Conservation (phyloP, 2,329 filamentous ascomycete genomes). For the Trichoderma polysporum region DNA sequence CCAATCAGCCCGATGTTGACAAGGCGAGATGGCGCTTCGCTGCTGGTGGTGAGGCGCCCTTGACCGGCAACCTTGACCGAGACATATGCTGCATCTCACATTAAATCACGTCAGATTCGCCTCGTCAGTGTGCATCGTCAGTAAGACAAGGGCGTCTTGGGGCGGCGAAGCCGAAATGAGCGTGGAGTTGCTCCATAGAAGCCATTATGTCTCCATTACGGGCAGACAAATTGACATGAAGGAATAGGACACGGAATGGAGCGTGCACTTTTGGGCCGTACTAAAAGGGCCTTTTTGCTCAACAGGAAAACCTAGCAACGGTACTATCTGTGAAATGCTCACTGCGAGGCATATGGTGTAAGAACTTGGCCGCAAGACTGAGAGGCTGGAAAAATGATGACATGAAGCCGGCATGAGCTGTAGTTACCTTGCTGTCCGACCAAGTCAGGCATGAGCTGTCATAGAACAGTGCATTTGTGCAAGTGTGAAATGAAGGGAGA, state of each 20-base stretch:
- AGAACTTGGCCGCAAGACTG: constrained; percentile 6
- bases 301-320: neutral
- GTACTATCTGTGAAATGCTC: neutral
- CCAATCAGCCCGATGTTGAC: constrained; percentile 6
- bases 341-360: constrained; percentile 3
- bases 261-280: neutral
- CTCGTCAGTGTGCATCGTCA: constrained; percentile 5
- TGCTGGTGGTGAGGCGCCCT: neutral
- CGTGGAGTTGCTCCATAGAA: constrained; percentile 18
- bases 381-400: neutral
- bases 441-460: neutral
- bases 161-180: constrained; percentile 20
- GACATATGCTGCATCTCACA: neutral
- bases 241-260: neutral
- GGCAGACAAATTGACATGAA: neutral
- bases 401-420: neutral
- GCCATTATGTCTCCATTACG: neutral
- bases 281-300: neutral
- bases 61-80: constrained; percentile 9
- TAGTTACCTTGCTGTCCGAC: neutral
- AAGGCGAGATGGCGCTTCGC: neutral
- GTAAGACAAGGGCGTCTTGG: constrained; percentile 15
- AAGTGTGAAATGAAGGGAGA: neutral
- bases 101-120: constrained; percentile 18
- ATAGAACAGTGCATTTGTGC: neutral